phyloP scores from a whole-genome alignment of 2,329 filamentous ascomycete species.

The Exophiala bonariae region DNA sequence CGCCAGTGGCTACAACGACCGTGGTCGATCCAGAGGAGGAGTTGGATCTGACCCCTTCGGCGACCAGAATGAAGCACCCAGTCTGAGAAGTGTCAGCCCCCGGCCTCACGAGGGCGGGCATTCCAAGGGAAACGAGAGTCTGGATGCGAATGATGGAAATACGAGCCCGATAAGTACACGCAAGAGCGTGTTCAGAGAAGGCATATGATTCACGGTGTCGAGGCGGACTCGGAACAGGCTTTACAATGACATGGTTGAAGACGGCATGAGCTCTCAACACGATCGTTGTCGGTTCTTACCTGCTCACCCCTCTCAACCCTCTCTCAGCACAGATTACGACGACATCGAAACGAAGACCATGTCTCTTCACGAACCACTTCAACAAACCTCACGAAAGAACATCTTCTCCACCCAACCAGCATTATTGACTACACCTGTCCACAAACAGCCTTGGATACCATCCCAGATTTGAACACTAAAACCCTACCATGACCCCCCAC shows the following conservation, averaged over 20 bases:
- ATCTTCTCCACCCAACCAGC: too few relatives aligned
- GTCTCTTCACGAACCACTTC: too few relatives aligned
- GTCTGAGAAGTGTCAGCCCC: conserved; percentile 71
- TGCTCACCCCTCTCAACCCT: too few relatives aligned
- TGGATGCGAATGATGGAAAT: conserved; percentile 31
- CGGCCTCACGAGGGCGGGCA: conserved; percentile 59
- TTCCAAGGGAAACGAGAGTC: conserved; percentile 40
- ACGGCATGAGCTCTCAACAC: neutral
- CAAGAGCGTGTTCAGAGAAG: conserved; percentile 29
- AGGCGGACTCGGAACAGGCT: neutral
- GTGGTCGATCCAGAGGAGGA: conserved; percentile 39
- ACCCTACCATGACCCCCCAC: too few relatives aligned
- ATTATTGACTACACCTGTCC: too few relatives aligned
- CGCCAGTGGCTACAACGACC: conserved; percentile 44
- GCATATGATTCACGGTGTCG: conserved; percentile 11
- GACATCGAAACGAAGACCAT: too few relatives aligned
- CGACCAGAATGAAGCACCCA: conserved; percentile 64
- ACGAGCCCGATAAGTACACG: conserved; percentile 28
- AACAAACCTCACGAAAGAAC: too few relatives aligned
- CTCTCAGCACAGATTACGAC: too few relatives aligned
- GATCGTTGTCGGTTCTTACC: too few relatives aligned
- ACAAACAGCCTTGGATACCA: too few relatives aligned
- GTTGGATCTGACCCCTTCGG: conserved; percentile 65
- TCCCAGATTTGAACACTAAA: too few relatives aligned
- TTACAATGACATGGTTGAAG: neutral